Evolutionary conservation across 2,329 filamentous ascomycete genomes (phyloP).

Genomic region (Apiospora kogelbergensis): DNA sequence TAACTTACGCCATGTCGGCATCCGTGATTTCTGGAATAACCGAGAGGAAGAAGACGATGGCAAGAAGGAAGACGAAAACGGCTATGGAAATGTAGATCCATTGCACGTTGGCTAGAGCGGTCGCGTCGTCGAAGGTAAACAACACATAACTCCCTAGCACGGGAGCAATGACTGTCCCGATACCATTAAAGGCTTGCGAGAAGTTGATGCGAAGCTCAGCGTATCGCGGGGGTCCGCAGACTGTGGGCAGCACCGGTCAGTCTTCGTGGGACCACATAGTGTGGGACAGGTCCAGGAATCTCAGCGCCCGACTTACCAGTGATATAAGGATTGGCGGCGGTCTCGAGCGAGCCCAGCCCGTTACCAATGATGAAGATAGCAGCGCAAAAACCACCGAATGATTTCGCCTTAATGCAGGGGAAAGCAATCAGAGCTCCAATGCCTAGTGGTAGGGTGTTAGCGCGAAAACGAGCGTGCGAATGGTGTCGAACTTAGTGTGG

Average conservation of each 20-base stretch:
- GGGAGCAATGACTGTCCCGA: conserved; percentile 72
- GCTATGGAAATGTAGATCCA: conserved; percentile 77
- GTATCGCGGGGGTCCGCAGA: conserved; percentile 67
- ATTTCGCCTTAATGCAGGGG: conserved; percentile 58
- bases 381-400: conserved; percentile 73
- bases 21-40: conserved; percentile 73
- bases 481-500: conserved; percentile 20
- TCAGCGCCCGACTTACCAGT: conserved; percentile 40
- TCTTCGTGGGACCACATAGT: background rate
- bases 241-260: conserved; percentile 24
- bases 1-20: conserved; percentile 52
- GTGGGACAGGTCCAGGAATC: no score
- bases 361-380: conserved; percentile 73
- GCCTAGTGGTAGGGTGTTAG: conserved; percentile 29
- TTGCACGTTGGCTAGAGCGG: conserved; percentile 66
- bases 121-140: conserved; percentile 61
- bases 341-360: conserved; percentile 73
- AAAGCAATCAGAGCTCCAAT: conserved; percentile 58
- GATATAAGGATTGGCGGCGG: conserved; percentile 74
- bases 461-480: background rate
- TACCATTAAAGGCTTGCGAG: conserved; percentile 74
- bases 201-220: conserved; percentile 72
- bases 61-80: conserved; percentile 67
- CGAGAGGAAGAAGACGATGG: conserved; percentile 64
- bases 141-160: conserved; percentile 73